Evolutionary conservation across 306 rosid genomes (phyloP).

Genomic region (Cicer arietinum): DNA sequence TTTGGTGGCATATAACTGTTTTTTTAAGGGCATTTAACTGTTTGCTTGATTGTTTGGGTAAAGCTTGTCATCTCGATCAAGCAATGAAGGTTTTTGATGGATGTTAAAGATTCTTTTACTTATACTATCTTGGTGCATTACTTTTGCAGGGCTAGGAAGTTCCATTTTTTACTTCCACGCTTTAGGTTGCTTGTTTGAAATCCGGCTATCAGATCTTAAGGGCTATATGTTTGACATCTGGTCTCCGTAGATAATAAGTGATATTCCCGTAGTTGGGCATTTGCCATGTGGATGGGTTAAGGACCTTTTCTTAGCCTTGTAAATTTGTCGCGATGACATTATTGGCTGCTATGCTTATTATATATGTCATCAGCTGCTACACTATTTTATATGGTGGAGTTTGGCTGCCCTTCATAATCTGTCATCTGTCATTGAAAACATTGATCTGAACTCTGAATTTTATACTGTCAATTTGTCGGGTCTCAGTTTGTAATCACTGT

Average conservation of each 20-base stretch:
- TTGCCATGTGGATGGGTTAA: too few species aligned
- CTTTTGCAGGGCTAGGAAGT: slow-evolving; percentile 76
- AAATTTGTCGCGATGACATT: too few species aligned
- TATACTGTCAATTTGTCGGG: neutral
- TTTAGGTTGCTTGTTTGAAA: slow-evolving; percentile 61
- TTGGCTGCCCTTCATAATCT: too few species aligned
- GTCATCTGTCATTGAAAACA: too few species aligned
- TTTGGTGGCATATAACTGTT: slow-evolving; percentile 56
- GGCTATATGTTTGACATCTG: slow-evolving; percentile 24
- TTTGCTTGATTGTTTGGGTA: slow-evolving; percentile 77
- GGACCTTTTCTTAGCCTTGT: too few species aligned
- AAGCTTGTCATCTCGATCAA: slow-evolving; percentile 68
- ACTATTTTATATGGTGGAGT: too few species aligned
- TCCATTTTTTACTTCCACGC: slow-evolving; percentile 62
- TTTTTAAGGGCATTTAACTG: slow-evolving; percentile 45
- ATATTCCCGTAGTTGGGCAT: too few species aligned
- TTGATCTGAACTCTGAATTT: too few species aligned
- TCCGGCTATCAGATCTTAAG: slow-evolving; percentile 57
- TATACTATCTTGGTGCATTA: slow-evolving; percentile 71
- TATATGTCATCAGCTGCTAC: neutral
- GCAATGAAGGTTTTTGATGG: slow-evolving; percentile 78
- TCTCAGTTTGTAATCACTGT: neutral
- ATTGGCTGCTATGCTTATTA: neutral
- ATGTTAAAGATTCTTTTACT: slow-evolving; percentile 67
- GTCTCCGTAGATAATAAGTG: too few species aligned